Base-by-base conservation (phyloP, 129 eudicot species). In the Flaveria linearis region DNA sequence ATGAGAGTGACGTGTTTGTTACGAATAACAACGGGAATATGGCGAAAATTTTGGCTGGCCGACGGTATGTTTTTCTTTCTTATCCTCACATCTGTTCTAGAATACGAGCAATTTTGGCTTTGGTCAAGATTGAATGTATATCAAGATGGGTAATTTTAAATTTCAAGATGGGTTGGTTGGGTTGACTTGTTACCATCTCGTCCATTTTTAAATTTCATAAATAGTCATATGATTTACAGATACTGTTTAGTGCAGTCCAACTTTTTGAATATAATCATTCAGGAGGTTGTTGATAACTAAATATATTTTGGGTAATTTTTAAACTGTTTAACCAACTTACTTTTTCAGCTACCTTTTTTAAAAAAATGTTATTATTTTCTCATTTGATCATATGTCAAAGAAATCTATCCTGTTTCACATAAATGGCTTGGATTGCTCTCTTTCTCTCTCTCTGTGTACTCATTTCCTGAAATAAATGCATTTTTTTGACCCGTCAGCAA, bases 21-120 rank as follows among this genome's bases (percentile, higher is more conserved):
- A 88, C 97, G 49, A 91, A 91, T 70, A 91, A 91, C 82, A 91
- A 91, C 8, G 97, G 97, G 7, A 91, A 91, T 78, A 91, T 91
- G 97, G 97, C 97, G 50, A 91, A 87, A 74, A 91, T 91, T 17
- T 76, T 91, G 77, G 97, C 97, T 10, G 97, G 97, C 16, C 72
- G 95, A 71, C 88, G 97, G 97, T 91, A 80, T 45, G 74, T 43
- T 43, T 20, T 62, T 72, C 41, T 9, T 16, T 65, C 51, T 23
- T 17, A 39, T 77, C n/a, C 0, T 17, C 36, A 39, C 69, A 17
- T 23, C 33, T 69, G 56, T 22, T 52, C 41, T 39, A 22, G 58
- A 53, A 42, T 67, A 77, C 23, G 7, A 42, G 49, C 26, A 26
- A 57, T 23, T 26, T 69, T 45, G 45, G 45, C n/a, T 68, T 17